Percentiles rank a stretch among this genome's conserved stretches.
Evolutionary conservation across 2,329 filamentous ascomycete genomes (phyloP).

Genomic region (Fusarium illudens): DNA sequence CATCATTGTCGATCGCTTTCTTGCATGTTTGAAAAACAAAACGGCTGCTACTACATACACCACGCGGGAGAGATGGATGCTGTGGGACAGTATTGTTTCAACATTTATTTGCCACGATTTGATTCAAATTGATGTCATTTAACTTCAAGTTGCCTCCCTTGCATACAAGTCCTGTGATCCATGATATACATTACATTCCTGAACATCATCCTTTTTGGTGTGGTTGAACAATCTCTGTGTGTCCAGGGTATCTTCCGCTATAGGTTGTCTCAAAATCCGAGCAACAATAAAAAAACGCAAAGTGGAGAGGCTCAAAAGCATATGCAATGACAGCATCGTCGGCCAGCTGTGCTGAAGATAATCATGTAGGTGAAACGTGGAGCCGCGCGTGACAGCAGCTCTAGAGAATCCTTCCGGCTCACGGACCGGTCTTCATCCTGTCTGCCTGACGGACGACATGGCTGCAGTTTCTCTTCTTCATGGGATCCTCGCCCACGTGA

Average conservation of each 20-base stretch:
- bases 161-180: neutral
- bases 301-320: neutral
- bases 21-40: neutral
- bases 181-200: slow-evolving; percentile 15
- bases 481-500: neutral
- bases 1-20: neutral
- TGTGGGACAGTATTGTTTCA: slow-evolving; percentile 1
- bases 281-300: neutral
- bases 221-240: neutral
- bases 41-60: no score
- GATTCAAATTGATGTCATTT: slow-evolving; percentile 18
- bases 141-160: slow-evolving; percentile 12
- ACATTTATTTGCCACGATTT: neutral
- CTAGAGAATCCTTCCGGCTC: slow-evolving; percentile 8
- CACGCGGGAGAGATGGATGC: neutral
- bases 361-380: slow-evolving; percentile 29
- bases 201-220: neutral
- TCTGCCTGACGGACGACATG: neutral
- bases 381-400: slow-evolving; percentile 9
- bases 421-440: slow-evolving; percentile 6
- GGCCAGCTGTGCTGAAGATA: slow-evolving; percentile 7
- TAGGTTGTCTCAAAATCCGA: neutral
- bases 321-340: neutral
- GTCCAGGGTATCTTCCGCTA: neutral
- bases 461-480: neutral